phyloP scores from a whole-genome alignment of 2,329 filamentous ascomycete genomes.

The Aspergillus chevalieri region DNA sequence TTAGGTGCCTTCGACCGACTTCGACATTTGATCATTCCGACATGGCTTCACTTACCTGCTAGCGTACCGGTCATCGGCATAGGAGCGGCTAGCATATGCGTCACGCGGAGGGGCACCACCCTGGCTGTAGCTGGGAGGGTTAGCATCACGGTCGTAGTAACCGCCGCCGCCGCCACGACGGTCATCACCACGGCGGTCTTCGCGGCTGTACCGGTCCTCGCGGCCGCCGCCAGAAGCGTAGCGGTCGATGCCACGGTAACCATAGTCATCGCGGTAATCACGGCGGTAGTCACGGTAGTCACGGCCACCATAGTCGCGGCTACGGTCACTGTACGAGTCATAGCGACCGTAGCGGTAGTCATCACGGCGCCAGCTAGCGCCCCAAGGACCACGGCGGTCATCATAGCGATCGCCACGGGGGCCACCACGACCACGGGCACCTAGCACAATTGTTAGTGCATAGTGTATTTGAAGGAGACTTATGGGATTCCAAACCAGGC shows the following conservation, averaged over 20 bases:
- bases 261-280: slow-evolving; percentile 40
- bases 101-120: slow-evolving; percentile 35
- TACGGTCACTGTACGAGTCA: slow-evolving; percentile 43
- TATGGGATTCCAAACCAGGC: slow-evolving; percentile 26
- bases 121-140: slow-evolving; percentile 40
- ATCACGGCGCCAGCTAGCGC: slow-evolving; percentile 45
- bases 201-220: slow-evolving; percentile 43
- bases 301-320: slow-evolving; percentile 41
- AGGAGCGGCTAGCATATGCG: slow-evolving; percentile 31
- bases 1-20: slow-evolving; percentile 11
- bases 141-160: slow-evolving; percentile 51
- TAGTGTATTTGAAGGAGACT: background rate
- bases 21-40: slow-evolving; percentile 13
- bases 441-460: slow-evolving; percentile 7
- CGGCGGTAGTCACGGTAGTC: slow-evolving; percentile 44
- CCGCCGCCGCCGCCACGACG: slow-evolving; percentile 41
- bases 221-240: slow-evolving; percentile 39
- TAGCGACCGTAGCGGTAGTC: slow-evolving; percentile 39
- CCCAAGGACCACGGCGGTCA: slow-evolving; percentile 48
- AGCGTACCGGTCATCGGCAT: slow-evolving; percentile 36
- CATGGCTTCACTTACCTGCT: slow-evolving; percentile 34
- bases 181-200: slow-evolving; percentile 38
- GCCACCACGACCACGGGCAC: slow-evolving; percentile 31
- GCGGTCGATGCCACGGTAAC: slow-evolving; percentile 39
- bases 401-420: slow-evolving; percentile 46